Percentiles rank a stretch among this genome's conserved stretches.
Evolutionary conservation across 768 basidiomycete genomes (phyloP).

Genomic region (Podaxis mareebaensis): DNA sequence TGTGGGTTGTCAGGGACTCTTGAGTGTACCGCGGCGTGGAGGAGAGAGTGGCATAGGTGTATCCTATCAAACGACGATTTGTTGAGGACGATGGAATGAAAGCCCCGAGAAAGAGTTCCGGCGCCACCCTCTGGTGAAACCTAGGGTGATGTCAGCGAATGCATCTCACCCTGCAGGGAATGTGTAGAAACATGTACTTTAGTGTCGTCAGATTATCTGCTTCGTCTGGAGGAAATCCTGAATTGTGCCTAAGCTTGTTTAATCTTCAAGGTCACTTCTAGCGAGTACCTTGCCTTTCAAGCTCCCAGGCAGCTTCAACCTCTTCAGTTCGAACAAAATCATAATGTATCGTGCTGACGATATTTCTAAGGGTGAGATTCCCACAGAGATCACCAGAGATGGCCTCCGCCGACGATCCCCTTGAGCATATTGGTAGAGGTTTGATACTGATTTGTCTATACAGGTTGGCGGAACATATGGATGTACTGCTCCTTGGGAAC

Average conservation of each 20-base stretch:
- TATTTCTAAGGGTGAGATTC: not conserved
- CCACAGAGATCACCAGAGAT: too few species aligned
- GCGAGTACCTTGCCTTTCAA: conserved; percentile 10
- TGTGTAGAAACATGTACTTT: not conserved
- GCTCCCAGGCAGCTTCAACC: conserved; percentile 1
- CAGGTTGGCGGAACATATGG: too few species aligned
- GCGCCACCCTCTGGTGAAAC: conserved; percentile 8
- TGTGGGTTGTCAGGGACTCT: not conserved
- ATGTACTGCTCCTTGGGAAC: too few species aligned
- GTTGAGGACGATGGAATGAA: not conserved
- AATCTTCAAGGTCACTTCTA: too few species aligned
- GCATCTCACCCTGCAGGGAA: not conserved
- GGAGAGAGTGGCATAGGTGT: conserved; percentile 7
- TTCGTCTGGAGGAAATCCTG: conserved; percentile 13
- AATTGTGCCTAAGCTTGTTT: not conserved
- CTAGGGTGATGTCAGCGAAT: not conserved
- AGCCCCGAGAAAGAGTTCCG: conserved; percentile 10
- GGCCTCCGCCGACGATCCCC: too few species aligned
- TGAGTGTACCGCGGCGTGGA: conserved; percentile 6
- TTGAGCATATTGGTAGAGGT: too few species aligned
- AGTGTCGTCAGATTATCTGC: conserved; percentile 4
- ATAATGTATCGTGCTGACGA: not conserved
- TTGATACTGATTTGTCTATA: too few species aligned
- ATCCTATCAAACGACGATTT: conserved; percentile 5
- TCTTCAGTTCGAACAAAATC: conserved; percentile 9